A percentile compares a stretch with the other conserved stretches of the same genome.
phyloP scores from a whole-genome alignment of 2,329 filamentous ascomycete species.

The Dactylellina sp. region DNA sequence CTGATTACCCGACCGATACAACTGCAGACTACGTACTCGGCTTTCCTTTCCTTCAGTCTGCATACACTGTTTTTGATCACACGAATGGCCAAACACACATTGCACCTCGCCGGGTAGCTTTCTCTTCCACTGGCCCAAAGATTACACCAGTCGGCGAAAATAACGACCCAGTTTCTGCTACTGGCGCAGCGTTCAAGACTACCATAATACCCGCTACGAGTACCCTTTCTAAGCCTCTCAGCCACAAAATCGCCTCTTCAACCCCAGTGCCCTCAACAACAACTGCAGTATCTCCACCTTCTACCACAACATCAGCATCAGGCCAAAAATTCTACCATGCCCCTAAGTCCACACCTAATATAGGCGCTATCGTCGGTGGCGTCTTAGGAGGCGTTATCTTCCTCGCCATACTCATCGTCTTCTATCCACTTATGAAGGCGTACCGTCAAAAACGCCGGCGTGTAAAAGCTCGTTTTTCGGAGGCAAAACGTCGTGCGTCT shows the following conservation, averaged over 20 bases:
- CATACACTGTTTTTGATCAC: slow-evolving; percentile 46
- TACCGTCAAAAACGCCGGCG: slow-evolving; percentile 10
- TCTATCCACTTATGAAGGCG: slow-evolving; percentile 40
- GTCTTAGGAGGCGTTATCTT: slow-evolving; percentile 39
- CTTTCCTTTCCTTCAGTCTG: slow-evolving; percentile 42
- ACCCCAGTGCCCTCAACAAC: slow-evolving; percentile 10
- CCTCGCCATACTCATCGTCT: slow-evolving; percentile 38
- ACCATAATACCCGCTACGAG: slow-evolving; percentile 25
- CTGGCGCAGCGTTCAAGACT: slow-evolving; percentile 9
- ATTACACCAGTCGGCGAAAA: slow-evolving; percentile 39
- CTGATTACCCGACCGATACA: slow-evolving; percentile 19
- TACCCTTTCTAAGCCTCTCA: slow-evolving; percentile 27
- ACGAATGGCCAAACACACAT: slow-evolving; percentile 40
- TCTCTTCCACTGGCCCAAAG: background rate
- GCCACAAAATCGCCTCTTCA: background rate
- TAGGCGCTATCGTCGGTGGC: slow-evolving; percentile 41
- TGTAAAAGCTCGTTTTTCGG: background rate
- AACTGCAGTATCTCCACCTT: background rate
- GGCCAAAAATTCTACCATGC: slow-evolving; percentile 16
- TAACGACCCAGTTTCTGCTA: slow-evolving; percentile 27
- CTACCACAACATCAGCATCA: slow-evolving; percentile 5
- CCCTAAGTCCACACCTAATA: background rate
- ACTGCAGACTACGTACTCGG: slow-evolving; percentile 43
- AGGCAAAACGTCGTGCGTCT: slow-evolving; percentile 12
- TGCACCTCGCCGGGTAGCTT: slow-evolving; percentile 29